Base-by-base conservation (phyloP, 2,329 filamentous ascomycete species). In the Trichoderma cornu-damae region DNA sequence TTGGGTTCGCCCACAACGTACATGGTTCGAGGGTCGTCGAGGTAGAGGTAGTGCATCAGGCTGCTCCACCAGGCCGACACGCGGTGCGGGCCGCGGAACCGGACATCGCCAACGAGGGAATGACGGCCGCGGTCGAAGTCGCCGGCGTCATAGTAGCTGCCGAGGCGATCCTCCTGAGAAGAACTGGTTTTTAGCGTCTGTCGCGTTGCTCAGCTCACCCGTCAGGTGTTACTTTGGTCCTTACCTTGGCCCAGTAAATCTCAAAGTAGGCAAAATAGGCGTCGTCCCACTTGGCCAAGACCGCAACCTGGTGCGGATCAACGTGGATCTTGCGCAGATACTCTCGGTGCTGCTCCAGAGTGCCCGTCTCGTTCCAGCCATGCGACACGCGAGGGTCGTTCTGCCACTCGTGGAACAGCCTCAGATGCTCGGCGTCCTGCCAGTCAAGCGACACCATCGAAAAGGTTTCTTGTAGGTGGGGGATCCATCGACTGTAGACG, bases 361-460 rank as follows among this genome's bases (percentile, higher is more conserved):
- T 88, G 30, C 88, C 89, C 1, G 86, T 88, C 73, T 89, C 84
- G 67, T 90, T 89, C 89, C 89, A 92, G 3, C 88, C 88, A 66
- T 86, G 82, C 3, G 87, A 87, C 30, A 93, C 89, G 50, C 89
- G 86, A 52, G 88, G 88, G 67, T 92, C 88, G 67, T 93, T 93
- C 72, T 91, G 88, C 89, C 89, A 93, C 57, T 78, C 78, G 71
- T 91, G 85, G 76, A 93, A 92, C 4, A 90, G 76, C 14, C 76
- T 73, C 50, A 92, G 72, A 70, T 93, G 88, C 64, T 82, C 77
- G 1, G 75, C 67, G 65, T 89, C 75, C 30, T 77, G 66, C 71
- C 82, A 88, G 69, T 92, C 85, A 1, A 93, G 78, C 9, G 83
- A 84, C n/a, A 88, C 77, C 76, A 92, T 87, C 60, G 85, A 89